Percentiles rank a stretch among this genome's conserved stretches.
phyloP scores from a whole-genome alignment of 176 grass and related monocot species.

The Zizania latifolia region DNA sequence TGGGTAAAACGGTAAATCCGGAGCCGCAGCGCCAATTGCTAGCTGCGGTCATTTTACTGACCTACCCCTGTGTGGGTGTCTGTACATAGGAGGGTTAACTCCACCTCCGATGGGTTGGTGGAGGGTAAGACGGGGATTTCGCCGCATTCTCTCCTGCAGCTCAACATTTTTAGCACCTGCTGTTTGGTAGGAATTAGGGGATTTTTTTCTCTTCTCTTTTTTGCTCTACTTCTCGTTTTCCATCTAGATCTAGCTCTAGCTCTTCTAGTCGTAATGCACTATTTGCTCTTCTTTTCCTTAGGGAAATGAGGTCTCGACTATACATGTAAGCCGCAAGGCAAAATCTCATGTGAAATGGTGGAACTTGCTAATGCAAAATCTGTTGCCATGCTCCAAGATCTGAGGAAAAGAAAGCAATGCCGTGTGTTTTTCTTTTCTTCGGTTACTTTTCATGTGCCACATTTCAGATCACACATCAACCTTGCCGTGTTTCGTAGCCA shows the following conservation, averaged over 20 bases:
- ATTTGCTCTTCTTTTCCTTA: slow-evolving; percentile 4
- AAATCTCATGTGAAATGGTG: slow-evolving; percentile 16
- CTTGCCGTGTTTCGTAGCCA: not conserved
- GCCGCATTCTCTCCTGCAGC: slow-evolving; percentile 27
- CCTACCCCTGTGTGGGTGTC: slow-evolving; percentile 1
- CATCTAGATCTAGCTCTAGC: slow-evolving; percentile 30
- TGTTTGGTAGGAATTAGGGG: slow-evolving; percentile 21
- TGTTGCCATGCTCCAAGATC: not conserved
- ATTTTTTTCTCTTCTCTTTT: not conserved
- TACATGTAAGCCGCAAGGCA: slow-evolving; percentile 41
- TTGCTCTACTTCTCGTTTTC: not conserved
- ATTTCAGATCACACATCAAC: not conserved
- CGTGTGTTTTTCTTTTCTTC: not conserved
- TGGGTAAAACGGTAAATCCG: not conserved
- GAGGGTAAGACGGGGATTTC: slow-evolving; percentile 21
- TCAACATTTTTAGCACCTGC: slow-evolving; percentile 36
- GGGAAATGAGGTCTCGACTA: slow-evolving; percentile 9
- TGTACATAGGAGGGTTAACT: slow-evolving; percentile 33
- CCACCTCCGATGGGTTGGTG: not conserved
- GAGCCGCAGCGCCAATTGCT: slow-evolving; percentile 13
- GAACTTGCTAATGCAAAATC: not conserved
- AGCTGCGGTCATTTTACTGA: not conserved
- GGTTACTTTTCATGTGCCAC: not conserved
- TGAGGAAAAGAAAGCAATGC: not conserved
- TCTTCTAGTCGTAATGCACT: slow-evolving; percentile 16